These are phyloP conservation scores for Apostasia shenzhenica DNA, from an alignment of 106 monocot genomes.

Conservation along the genomic window DNA sequence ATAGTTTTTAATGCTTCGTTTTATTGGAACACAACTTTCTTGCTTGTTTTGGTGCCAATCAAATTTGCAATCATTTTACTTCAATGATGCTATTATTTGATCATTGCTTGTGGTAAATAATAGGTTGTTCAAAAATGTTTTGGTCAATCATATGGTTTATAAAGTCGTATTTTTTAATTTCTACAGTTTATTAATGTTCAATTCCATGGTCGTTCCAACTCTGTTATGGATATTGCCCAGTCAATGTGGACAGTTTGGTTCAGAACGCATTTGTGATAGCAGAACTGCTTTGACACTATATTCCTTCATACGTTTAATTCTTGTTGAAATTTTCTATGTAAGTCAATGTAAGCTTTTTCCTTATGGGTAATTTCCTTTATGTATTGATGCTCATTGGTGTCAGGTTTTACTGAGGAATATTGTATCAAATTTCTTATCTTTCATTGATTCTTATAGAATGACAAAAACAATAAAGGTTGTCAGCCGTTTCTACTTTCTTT, in stretches of 20 bases:
- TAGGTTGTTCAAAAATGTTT: not conserved
- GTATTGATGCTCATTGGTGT: not conserved
- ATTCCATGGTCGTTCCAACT: slow-evolving; percentile 64
- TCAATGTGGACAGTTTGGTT: slow-evolving; percentile 28
- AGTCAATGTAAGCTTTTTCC: slow-evolving; percentile 14
- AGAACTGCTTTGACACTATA: slow-evolving; percentile 36
- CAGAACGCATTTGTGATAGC: slow-evolving; percentile 29
- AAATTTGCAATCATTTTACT: too few species aligned
- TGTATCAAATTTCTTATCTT: not conserved
- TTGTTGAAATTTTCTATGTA: slow-evolving; percentile 87
- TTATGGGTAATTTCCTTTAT: not conserved
- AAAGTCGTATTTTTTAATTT: not conserved
- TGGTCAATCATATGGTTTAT: not conserved
- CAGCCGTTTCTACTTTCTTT: not conserved
- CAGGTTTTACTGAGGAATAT: not conserved
- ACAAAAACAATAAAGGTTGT: not conserved
- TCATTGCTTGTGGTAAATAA: not conserved
- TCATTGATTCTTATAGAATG: not conserved
- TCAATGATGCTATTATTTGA: too few species aligned
- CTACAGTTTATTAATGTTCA: slow-evolving; percentile 74
- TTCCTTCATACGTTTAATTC: slow-evolving; percentile 51
- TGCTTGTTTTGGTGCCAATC: too few species aligned
- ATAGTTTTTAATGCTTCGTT: too few species aligned
- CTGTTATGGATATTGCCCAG: slow-evolving; percentile 80
- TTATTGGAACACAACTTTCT: too few species aligned